These are phyloP conservation scores for Aspergillus latus DNA, from an alignment of 2,329 filamentous ascomycete genomes.

Conservation along the genomic window DNA sequence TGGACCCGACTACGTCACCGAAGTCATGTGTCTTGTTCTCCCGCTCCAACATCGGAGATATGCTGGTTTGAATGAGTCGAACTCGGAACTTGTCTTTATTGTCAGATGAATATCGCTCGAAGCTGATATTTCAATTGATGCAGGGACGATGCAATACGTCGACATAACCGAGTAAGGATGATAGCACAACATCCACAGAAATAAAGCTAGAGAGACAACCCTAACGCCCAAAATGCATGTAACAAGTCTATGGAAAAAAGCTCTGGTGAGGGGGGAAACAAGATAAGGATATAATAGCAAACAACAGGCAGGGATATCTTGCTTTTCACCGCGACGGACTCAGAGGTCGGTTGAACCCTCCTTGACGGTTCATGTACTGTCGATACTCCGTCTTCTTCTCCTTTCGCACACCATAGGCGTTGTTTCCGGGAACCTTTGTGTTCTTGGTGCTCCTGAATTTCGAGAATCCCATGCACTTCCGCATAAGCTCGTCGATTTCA, in stretches of 20 bases:
- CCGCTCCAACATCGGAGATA: not conserved
- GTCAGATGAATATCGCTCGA: not conserved
- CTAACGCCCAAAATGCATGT: slow-evolving; percentile 35
- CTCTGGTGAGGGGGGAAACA: slow-evolving; percentile 12
- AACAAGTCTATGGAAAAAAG: slow-evolving; percentile 13
- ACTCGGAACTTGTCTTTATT: not conserved
- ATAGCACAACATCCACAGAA: not conserved
- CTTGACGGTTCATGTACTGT: slow-evolving; percentile 77
- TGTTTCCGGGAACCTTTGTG: slow-evolving; percentile 84
- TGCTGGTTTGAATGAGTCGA: not conserved
- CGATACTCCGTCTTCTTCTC: slow-evolving; percentile 94
- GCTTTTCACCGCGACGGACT: slow-evolving; percentile 43
- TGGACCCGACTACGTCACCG: slow-evolving; percentile 31
- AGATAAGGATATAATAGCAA: slow-evolving; percentile 9
- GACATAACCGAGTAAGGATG: not conserved
- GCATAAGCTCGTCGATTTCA: slow-evolving; percentile 71
- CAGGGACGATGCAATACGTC: slow-evolving; percentile 4
- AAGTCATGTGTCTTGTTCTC: slow-evolving; percentile 28
- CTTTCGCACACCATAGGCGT: slow-evolving; percentile 77
- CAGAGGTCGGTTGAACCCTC: slow-evolving; percentile 52
- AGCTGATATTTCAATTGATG: not conserved
- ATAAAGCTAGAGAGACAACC: slow-evolving; percentile 13
- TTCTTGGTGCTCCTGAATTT: slow-evolving; percentile 84
- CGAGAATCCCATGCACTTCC: slow-evolving; percentile 85
- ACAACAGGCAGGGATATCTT: not conserved